Base-by-base conservation (phyloP, 805 yeast species). In the Spathaspora sp. region DNA sequence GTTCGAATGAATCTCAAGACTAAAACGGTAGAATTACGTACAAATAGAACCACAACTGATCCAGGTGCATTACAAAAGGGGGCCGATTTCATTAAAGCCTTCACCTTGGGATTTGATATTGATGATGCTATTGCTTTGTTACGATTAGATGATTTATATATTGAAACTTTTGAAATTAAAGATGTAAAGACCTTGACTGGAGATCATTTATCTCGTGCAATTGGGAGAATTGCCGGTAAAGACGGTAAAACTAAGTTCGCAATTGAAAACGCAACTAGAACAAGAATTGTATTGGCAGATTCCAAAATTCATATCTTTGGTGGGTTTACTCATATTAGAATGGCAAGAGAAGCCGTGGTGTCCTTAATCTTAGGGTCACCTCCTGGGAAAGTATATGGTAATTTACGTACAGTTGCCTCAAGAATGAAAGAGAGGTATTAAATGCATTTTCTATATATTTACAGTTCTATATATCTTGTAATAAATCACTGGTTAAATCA, bases 181-280 rank as follows among this genome's bases (percentile, higher is more conserved):
- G 99, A 94, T 70, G 97, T 94, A 52, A 96, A 94, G 72, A 93
- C 97, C 4, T 76, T 94, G 59, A 85, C 83, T 28, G 99, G 98
- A 26, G 99, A 94, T 72, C 99, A 94, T 81, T 78, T 94, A 67
- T 87, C 97, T 49, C 86, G 99, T 80, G 99, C 99, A 7, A 94
- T 94, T 67, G 99, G 99, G 64, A 90, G 99, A 80, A 94, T 94
- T 70, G 99, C 99, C 12, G 99, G 99, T 70, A 96, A 94, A 67
- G 99, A 94, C 67, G 99, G 99, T 65, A 93, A 92, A 72, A 94
- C 98, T 55, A 94, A 93, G 75, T 94, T 93, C 69, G 97, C 99
- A 31, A 94, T 94, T 65, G 99, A 94, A 72, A 94, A 94, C 66
- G 97, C 99, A 16, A 93, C 98, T 19, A 83, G 98, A 74, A 94